phyloP scores from a whole-genome alignment of 495 filamentous ascomycete species.

The Articulospora tetracladia region DNA sequence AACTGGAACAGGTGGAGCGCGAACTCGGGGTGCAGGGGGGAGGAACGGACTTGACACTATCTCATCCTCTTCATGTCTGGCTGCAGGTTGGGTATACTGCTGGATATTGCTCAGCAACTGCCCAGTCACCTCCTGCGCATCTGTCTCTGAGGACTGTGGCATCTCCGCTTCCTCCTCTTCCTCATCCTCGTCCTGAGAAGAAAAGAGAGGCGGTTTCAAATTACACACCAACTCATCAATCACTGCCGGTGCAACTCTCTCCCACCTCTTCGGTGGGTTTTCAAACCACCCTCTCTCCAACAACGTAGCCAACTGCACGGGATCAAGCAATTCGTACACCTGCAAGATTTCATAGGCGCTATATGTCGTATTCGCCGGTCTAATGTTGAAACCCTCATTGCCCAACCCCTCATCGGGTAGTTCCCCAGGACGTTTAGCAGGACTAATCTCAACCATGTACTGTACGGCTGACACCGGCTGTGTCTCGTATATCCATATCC shows the following conservation, averaged over 20 bases:
- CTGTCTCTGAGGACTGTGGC: conserved; percentile 24
- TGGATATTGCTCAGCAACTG: conserved; percentile 42
- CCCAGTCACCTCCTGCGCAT: conserved; percentile 42
- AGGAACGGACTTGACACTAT: neutral
- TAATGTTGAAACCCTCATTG: conserved; percentile 46
- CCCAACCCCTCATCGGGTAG: conserved; percentile 36
- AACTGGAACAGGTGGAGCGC: neutral
- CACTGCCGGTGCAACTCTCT: conserved; percentile 40
- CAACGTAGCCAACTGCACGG: conserved; percentile 38
- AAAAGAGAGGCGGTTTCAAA: conserved; percentile 14
- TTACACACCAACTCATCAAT: conserved; percentile 42
- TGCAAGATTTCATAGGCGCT: conserved; percentile 46
- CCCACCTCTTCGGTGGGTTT: conserved; percentile 33
- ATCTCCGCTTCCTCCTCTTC: conserved; percentile 11
- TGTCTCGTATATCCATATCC: conserved; percentile 46
- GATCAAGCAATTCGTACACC: conserved; percentile 49
- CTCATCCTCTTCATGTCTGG: neutral
- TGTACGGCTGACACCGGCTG: conserved; percentile 34
- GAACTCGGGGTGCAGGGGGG: neutral
- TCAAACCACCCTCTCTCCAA: conserved; percentile 38
- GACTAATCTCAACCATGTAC: conserved; percentile 46
- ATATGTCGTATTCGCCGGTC: conserved; percentile 5
- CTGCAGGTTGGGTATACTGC: conserved; percentile 32
- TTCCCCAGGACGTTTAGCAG: conserved; percentile 36
- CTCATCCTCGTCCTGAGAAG: conserved; percentile 1